Base-by-base conservation (phyloP, 768 basidiomycete species). In the Infundibulicybe gibba region DNA sequence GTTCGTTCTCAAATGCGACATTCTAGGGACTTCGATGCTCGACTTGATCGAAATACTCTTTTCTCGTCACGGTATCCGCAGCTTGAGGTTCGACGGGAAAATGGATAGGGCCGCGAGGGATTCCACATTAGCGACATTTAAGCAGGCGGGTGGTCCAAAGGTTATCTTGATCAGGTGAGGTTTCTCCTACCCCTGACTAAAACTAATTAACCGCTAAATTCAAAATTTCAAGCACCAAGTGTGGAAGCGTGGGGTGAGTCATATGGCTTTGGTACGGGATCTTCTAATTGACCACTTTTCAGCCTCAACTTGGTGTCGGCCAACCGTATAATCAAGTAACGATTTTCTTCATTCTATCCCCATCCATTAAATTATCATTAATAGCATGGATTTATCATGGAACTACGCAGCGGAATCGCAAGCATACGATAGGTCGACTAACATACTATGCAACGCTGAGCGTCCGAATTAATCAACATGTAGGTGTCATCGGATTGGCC, bases 311-410 rank as follows among this genome's bases (percentile, higher is more conserved):
- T 88, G 6, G 80, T 82, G 2, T 63, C 74, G 11, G 86, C 86
- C 0, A 87, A 86, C 56, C 79, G 85, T 5, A 79, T 87, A 25
- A 70, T 87, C 53, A 84, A 83, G 83, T 85, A 54, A 40, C 58
- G 30, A 37, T 42, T 40, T 15, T 6, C 6, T 25, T 11, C 31
- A 13, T 16, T 42, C 35, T 15, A 20, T 16, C 16, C 8, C 19
- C 14, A 20, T 34, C 39, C 6, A 30, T 45, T n/a, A 43, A 13
- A 25, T 42, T 17, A 17, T 35, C 45, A 2, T 43, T 37, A 85
- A n/a, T n/a, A n/a, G 83, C 60, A 74, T 88, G 72, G 86, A 87
- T 58, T 66, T 87, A 14, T 81, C 81, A 20, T 87, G 85, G 85
- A 86, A 85, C 55, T 84, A 77, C 52, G 85, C 85, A 0, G 67